phyloP scores from a whole-genome alignment of 305 asterid genomes.

The Plantago coronopus region DNA sequence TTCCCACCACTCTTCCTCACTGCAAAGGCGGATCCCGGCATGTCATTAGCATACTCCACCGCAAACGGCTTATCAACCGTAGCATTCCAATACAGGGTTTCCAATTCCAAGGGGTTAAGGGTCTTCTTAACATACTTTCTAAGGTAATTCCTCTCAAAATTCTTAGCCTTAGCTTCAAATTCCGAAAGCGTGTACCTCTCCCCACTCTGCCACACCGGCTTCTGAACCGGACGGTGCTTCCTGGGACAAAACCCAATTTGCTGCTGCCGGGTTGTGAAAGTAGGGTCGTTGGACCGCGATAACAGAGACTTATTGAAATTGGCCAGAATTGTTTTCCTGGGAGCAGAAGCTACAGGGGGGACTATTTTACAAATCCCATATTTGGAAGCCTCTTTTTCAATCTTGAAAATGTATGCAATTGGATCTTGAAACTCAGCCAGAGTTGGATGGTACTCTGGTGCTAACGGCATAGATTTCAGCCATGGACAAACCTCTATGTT shows the following conservation, averaged over 20 bases:
- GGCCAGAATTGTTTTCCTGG: constrained; percentile 54
- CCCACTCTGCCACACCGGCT: constrained; percentile 99
- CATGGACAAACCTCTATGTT: constrained; percentile 71
- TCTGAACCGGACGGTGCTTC: constrained; percentile 86
- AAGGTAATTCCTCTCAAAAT: constrained; percentile 72
- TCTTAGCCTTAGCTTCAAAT: constrained; percentile 80
- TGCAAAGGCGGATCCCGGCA: constrained; percentile 96
- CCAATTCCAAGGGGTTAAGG: constrained; percentile 58
- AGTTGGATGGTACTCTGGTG: constrained; percentile 94
- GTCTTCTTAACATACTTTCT: constrained; percentile 53
- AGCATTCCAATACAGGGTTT: constrained; percentile 93
- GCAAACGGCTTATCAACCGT: constrained; percentile 86
- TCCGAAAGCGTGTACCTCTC: constrained; percentile 63
- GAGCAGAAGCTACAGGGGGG: constrained; percentile 72
- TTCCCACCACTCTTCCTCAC: constrained; percentile 36
- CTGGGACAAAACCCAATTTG: constrained; percentile 98
- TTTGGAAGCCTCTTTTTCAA: constrained; percentile 90
- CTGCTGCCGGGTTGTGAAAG: constrained; percentile 97
- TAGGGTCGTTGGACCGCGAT: constrained; percentile 55
- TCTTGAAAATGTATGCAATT: constrained; percentile 92
- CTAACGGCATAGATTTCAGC: constrained; percentile 89
- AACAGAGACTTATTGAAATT: constrained; percentile 75
- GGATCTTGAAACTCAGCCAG: constrained; percentile 96
- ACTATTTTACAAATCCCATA: constrained; percentile 94
- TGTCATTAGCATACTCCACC: constrained; percentile 96